Evolutionary conservation across 176 grass and related monocot genomes (phyloP), one percentile per base, ranked within the genome.

Genomic region (Avena eriantha): DNA sequence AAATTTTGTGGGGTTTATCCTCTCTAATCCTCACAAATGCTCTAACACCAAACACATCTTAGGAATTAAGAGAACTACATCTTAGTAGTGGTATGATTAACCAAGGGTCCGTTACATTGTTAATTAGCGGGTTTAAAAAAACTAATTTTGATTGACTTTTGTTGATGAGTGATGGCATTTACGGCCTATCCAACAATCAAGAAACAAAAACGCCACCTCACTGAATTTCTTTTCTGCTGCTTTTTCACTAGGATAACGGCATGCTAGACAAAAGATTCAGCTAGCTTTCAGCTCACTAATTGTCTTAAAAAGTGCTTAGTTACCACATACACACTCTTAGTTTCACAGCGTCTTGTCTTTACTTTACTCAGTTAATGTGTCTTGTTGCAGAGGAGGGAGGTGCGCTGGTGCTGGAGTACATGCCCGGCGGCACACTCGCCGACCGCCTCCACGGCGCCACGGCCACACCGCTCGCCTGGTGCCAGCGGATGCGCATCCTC

Each of bases 331-430:
- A 9, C 49, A 15, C 49, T 36, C 16, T 18, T 54, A 18, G 51
- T 54, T 53, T 36, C 35, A 36, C 35, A 36, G 35, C 35, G 35
- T 36, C 35, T 9, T 45, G 43, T 45, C 43, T 45, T 8, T 9
- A 45, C 8, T 8, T 43, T 45, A 45, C 43, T 45, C 43, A 45
- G 6, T 8, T 45, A 58, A 58, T 58, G 21, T n/a, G 19, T 1
- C 0, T 73, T 11, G 15, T 23, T 79, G 83, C 86, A 94, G 95
- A 93, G 56, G 95, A 97, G 74, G 91, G 86, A 45, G 95, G 95
- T 21, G 95, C 90, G 2, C 57, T 98, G 63, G 77, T 98, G n/a
- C 76, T 98, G 3, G 95, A 98, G 73, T 95, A 95, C 89, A 82
- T 90, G 74, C 57, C 89, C 21, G 89, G 87, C 69, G 93, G 93